Percentiles rank a stretch among this genome's conserved stretches.
phyloP scores from a whole-genome alignment of 768 basidiomycete genomes.

The Cubamyces sp. region DNA sequence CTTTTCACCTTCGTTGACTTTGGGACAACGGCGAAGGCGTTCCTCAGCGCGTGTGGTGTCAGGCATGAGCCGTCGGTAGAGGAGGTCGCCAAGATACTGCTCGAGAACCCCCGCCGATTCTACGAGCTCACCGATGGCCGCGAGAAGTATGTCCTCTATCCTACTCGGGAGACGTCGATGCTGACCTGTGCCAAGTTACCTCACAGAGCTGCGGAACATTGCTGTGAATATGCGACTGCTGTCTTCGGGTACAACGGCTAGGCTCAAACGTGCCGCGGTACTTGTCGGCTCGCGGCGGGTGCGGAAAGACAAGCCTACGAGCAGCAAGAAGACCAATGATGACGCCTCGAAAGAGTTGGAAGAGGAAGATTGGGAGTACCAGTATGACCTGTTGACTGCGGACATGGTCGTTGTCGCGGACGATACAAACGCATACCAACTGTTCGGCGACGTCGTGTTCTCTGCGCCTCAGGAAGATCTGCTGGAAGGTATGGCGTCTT shows the following conservation, averaged over 20 bases:
- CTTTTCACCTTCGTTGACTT: conserved; percentile 91
- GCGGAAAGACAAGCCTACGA: conserved; percentile 35
- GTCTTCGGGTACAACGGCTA: conserved; percentile 52
- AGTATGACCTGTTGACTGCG: conserved; percentile 73
- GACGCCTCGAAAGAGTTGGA: conserved; percentile 47
- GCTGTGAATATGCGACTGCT: conserved; percentile 70
- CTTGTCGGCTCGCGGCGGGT: conserved; percentile 74
- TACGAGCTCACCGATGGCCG: conserved; percentile 71
- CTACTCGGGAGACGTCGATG: not conserved
- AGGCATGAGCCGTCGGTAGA: conserved; percentile 85
- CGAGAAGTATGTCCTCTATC: conserved; percentile 53
- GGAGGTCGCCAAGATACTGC: conserved; percentile 72
- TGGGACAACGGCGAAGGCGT: conserved; percentile 77
- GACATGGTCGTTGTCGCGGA: conserved; percentile 82
- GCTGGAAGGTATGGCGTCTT: conserved; percentile 66
- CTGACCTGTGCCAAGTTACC: conserved; percentile 55
- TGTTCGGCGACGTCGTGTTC: conserved; percentile 78
- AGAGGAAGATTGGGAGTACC: conserved; percentile 75
- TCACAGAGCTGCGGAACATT: conserved; percentile 81
- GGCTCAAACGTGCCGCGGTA: conserved; percentile 73
- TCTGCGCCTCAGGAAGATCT: conserved; percentile 89
- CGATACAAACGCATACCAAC: conserved; percentile 77
- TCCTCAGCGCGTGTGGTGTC: conserved; percentile 87
- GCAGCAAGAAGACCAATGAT: conserved; percentile 21
- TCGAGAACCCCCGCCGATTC: conserved; percentile 72